Percentiles rank a stretch among this genome's conserved stretches.
Conservation (phyloP, 2,329 filamentous ascomycete genomes). For the Alternaria sp. region DNA sequence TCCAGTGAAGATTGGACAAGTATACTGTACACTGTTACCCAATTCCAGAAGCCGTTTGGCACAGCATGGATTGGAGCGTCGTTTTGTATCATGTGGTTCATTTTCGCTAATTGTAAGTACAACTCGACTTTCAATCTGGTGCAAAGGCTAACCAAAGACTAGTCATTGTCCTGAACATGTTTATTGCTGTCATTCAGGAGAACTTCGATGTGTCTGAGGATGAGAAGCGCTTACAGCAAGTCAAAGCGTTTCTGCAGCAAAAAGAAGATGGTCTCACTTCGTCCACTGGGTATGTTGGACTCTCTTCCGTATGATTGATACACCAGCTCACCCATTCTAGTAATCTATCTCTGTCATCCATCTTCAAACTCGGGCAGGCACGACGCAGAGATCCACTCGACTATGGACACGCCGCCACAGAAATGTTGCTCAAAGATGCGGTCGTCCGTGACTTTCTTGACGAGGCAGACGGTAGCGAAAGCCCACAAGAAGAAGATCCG, state of each 20-base stretch:
- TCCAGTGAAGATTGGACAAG: conserved; percentile 96
- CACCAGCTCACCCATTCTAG: conserved; percentile 23
- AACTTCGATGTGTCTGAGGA: conserved; percentile 99
- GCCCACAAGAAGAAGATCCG: conserved; percentile 37
- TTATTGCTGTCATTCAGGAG: conserved; percentile 99
- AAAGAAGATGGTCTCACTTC: conserved; percentile 78
- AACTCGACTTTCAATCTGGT: neutral
- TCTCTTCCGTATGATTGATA: neutral
- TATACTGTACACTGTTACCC: conserved; percentile 82
- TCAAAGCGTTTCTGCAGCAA: conserved; percentile 90
- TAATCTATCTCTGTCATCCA: conserved; percentile 75
- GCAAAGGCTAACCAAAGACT: conserved; percentile 12
- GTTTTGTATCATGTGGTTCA: conserved; percentile 95
- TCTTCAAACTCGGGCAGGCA: conserved; percentile 68
- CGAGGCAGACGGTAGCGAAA: conserved; percentile 60
- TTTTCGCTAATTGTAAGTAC: conserved; percentile 74
- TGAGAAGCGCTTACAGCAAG: conserved; percentile 95
- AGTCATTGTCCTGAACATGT: conserved; percentile 97
- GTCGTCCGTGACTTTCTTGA: conserved; percentile 95
- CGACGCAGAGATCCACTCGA: conserved; percentile 81
- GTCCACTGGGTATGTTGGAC: conserved; percentile 57
- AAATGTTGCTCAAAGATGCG: conserved; percentile 95
- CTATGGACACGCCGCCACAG: conserved; percentile 88
- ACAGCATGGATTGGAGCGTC: conserved; percentile 93
- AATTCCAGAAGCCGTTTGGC: conserved; percentile 66